Percentiles rank a stretch among this genome's conserved stretches.
phyloP scores from a whole-genome alignment of 176 grass and related monocot species.

The Rhipidocladum racemiflorum region DNA sequence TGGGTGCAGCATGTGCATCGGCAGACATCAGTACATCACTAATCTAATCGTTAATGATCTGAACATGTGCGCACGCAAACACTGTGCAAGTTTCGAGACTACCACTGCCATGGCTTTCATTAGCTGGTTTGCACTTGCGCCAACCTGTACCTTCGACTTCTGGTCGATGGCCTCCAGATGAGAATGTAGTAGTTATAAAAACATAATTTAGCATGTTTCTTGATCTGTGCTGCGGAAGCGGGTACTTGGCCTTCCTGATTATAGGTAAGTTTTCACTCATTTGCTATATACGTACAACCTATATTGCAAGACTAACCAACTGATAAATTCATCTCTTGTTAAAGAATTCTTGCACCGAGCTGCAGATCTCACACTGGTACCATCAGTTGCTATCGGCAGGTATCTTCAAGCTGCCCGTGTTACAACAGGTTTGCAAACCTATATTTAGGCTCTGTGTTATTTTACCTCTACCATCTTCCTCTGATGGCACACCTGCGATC shows the following conservation, averaged over 20 bases:
- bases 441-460: no score
- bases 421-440: slow-evolving; percentile 52
- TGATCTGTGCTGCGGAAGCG: no score
- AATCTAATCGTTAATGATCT: slow-evolving; percentile 84
- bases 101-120: slow-evolving; percentile 86
- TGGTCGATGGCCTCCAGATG: slow-evolving; percentile 74
- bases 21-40: slow-evolving; percentile 83
- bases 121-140: slow-evolving; percentile 88
- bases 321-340: slow-evolving; percentile 3
- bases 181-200: slow-evolving; percentile 2
- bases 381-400: slow-evolving; percentile 65
- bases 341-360: slow-evolving; percentile 77
- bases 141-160: slow-evolving; percentile 81
- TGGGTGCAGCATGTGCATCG: slow-evolving; percentile 85
- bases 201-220: slow-evolving; percentile 14
- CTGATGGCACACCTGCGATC: not conserved
- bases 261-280: no score
- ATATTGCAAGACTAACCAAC: not conserved
- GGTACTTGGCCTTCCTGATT: no score
- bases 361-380: slow-evolving; percentile 69
- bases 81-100: slow-evolving; percentile 82
- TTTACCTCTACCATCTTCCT: no score
- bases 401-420: slow-evolving; percentile 71
- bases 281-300: not conserved
- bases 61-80: slow-evolving; percentile 64